These are phyloP conservation scores for Citrullus mucosospermus DNA, from an alignment of 306 rosid genomes.

Conservation along the genomic window DNA sequence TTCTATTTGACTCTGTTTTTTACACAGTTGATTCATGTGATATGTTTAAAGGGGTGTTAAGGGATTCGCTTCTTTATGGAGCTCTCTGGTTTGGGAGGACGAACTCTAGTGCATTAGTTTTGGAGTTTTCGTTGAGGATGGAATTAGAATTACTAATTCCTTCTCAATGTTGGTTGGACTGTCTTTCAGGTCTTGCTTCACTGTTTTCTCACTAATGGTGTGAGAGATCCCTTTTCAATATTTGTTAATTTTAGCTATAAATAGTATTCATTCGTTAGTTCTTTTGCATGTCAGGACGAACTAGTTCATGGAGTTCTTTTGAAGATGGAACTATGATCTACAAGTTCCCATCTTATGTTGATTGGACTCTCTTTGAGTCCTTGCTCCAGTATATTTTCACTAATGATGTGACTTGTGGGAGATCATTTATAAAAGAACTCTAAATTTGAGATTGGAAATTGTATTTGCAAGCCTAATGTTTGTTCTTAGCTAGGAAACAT, in stretches of 20 bases:
- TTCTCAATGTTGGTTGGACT: not conserved
- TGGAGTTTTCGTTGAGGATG: not conserved
- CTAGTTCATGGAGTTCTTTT: not conserved
- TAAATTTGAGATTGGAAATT: not conserved
- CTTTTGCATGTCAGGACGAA: not conserved
- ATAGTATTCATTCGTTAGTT: not conserved
- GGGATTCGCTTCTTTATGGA: not conserved
- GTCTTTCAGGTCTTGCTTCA: not conserved
- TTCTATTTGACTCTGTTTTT: not conserved
- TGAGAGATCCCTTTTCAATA: not conserved
- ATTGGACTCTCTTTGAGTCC: not conserved
- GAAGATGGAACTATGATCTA: not conserved
- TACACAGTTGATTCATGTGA: not conserved
- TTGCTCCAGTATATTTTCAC: not conserved
- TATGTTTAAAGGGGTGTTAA: not conserved
- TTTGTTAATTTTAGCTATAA: not conserved
- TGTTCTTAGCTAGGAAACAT: not conserved
- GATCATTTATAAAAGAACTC: not conserved
- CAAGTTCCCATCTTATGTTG: not conserved
- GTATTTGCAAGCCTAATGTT: not conserved
- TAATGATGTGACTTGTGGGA: not conserved
- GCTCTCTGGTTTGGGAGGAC: not conserved
- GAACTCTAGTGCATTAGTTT: not conserved
- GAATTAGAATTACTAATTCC: not conserved
- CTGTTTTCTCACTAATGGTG: not conserved